These are phyloP conservation scores for Discostella stelligeroides DNA, from an alignment of 108 stramenopile genomes.

Conservation along the genomic window DNA sequence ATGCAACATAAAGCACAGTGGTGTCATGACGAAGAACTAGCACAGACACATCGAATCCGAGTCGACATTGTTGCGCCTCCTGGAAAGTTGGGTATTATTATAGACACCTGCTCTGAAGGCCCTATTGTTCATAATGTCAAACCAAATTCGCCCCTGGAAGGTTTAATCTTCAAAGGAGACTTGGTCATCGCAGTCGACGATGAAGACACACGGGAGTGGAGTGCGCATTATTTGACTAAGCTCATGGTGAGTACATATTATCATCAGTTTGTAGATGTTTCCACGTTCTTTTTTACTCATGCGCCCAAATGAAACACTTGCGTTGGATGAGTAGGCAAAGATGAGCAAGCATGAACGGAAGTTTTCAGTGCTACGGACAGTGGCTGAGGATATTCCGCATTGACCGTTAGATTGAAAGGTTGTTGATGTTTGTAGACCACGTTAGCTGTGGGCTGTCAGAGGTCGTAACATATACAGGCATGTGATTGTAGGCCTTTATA, in stretches of 20 bases:
- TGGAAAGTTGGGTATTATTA: conserved; percentile 83
- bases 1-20: background rate
- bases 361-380: background rate
- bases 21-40: background rate
- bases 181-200: conserved; percentile 79
- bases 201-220: conserved; percentile 70
- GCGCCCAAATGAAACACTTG: conserved; percentile 12
- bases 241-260: conserved; percentile 49
- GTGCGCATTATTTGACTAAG: conserved; percentile 69
- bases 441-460: too few relatives aligned
- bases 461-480: too few relatives aligned
- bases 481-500: too few relatives aligned
- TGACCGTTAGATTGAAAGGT: too few relatives aligned
- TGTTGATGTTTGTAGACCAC: too few relatives aligned
- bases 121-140: conserved; percentile 77
- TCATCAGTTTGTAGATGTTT: too few relatives aligned
- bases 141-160: conserved; percentile 53
- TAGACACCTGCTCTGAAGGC: conserved; percentile 83
- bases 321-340: background rate
- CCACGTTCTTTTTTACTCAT: too few relatives aligned
- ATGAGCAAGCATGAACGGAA: background rate
- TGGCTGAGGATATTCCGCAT: background rate
- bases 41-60: background rate
- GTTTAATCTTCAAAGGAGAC: conserved; percentile 65
- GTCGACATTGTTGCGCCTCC: conserved; percentile 61